These are phyloP conservation scores for Senna siamea DNA, from an alignment of 306 rosid species.

Conservation along the genomic window DNA sequence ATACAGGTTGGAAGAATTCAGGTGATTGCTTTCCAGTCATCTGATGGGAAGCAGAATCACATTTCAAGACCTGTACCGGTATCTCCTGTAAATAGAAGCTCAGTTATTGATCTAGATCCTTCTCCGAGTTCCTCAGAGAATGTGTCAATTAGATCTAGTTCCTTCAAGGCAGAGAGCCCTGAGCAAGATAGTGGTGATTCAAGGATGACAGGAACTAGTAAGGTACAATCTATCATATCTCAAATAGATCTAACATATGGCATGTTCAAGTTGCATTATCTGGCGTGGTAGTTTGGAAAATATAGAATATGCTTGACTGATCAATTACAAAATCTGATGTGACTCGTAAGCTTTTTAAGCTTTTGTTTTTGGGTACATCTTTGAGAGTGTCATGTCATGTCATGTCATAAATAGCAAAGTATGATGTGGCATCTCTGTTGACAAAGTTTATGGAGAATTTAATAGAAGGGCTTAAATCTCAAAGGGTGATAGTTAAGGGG, in stretches of 20 bases:
- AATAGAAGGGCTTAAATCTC: too few relatives aligned
- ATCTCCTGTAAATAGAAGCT: constrained; percentile 68
- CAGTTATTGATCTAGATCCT: constrained; percentile 86
- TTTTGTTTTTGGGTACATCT: background rate
- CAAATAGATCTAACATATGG: constrained; percentile 27
- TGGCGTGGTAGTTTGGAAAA: constrained; percentile 22
- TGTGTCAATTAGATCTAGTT: constrained; percentile 47
- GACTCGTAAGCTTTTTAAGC: background rate
- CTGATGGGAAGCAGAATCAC: constrained; percentile 84
- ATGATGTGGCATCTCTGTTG: too few relatives aligned
- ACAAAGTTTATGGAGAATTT: too few relatives aligned
- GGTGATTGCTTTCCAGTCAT: constrained; percentile 97
- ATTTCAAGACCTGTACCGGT: constrained; percentile 61
- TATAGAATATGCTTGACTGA: constrained; percentile 18
- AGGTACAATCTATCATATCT: constrained; percentile 51
- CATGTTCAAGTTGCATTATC: constrained; percentile 19
- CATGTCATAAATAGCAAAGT: too few relatives aligned
- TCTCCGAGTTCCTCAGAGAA: constrained; percentile 86
- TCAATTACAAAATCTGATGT: constrained; percentile 18
- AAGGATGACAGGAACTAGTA: constrained; percentile 53
- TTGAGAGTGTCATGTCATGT: too few relatives aligned
- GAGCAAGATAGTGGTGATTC: constrained; percentile 88
- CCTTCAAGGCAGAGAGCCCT: constrained; percentile 58
- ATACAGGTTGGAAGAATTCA: constrained; percentile 93
- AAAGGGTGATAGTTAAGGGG: too few relatives aligned